These are phyloP conservation scores for Geosiphon pyriformis DNA, from an alignment of 192 early-diverging fungal species.

Conservation along the genomic window DNA sequence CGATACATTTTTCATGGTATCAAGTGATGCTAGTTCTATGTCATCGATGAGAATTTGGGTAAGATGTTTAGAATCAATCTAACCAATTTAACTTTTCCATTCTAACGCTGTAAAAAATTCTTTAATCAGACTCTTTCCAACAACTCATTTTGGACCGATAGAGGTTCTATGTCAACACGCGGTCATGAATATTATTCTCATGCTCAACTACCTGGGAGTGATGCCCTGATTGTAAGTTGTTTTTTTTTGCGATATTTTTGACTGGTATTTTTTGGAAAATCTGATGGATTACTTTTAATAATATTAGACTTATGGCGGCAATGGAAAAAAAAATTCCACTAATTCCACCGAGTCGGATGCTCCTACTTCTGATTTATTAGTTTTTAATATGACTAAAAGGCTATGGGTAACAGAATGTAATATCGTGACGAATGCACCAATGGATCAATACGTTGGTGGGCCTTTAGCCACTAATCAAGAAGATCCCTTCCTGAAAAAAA, in stretches of 20 bases:
- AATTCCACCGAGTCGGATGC: not conserved
- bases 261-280: not conserved
- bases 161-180: not conserved
- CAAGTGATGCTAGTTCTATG: not conserved
- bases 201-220: not conserved
- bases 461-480: not conserved
- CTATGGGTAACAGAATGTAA: not conserved
- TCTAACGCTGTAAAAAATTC: not conserved
- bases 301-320: not conserved
- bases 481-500: not conserved
- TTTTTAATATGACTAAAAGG: not conserved
- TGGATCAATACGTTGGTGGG: not conserved
- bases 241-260: too few species aligned
- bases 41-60: conserved; percentile 1
- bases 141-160: not conserved
- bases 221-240: not conserved
- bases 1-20: not conserved
- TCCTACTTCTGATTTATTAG: not conserved
- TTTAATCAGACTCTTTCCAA: not conserved
- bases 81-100: not conserved
- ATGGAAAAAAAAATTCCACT: not conserved
- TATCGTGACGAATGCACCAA: not conserved
- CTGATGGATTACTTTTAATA: not conserved
- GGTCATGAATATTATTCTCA: not conserved
- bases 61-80: not conserved